phyloP scores from a whole-genome alignment of 2,329 filamentous ascomycete genomes.

The Neoascochyta sp. region DNA sequence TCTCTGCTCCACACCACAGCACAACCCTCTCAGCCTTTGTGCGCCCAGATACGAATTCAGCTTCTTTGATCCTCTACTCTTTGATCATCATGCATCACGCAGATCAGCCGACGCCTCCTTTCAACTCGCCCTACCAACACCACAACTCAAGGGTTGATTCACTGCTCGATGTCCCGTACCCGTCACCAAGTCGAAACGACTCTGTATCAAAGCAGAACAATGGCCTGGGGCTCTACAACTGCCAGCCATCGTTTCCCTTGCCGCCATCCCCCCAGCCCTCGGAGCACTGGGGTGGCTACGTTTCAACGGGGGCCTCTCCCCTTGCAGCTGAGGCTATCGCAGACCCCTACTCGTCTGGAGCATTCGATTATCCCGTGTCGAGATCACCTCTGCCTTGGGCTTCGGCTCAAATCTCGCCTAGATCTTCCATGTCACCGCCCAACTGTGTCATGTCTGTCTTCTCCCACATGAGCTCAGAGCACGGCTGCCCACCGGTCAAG shows the following conservation, averaged over 20 bases:
- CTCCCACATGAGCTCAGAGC: conserved; percentile 31
- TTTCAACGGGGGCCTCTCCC: conserved; percentile 26
- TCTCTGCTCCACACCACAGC: conserved; percentile 5
- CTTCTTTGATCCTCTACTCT: conserved; percentile 7
- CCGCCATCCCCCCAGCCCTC: conserved; percentile 37
- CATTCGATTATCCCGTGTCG: conserved; percentile 33
- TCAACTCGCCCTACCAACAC: conserved; percentile 37
- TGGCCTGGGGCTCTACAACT: conserved; percentile 35
- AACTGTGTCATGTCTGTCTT: conserved; percentile 32
- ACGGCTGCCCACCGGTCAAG: conserved; percentile 27
- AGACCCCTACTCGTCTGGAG: conserved; percentile 31
- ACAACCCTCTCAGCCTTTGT: conserved; percentile 6
- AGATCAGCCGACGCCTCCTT: conserved; percentile 33
- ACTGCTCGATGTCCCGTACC: conserved; percentile 33
- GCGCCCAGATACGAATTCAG: conserved; percentile 5
- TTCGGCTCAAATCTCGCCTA: conserved; percentile 28
- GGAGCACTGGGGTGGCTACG: conserved; percentile 29
- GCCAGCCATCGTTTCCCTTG: conserved; percentile 23
- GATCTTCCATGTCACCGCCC: conserved; percentile 32
- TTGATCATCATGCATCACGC: conserved; percentile 24
- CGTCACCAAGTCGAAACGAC: conserved; percentile 34
- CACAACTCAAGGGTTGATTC: conserved; percentile 22
- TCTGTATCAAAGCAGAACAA: conserved; percentile 27
- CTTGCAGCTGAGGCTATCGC: conserved; percentile 27
- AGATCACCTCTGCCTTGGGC: conserved; percentile 32